These are phyloP conservation scores for Quercus tomentella DNA, from an alignment of 331 rosid genomes.

Conservation along the genomic window DNA sequence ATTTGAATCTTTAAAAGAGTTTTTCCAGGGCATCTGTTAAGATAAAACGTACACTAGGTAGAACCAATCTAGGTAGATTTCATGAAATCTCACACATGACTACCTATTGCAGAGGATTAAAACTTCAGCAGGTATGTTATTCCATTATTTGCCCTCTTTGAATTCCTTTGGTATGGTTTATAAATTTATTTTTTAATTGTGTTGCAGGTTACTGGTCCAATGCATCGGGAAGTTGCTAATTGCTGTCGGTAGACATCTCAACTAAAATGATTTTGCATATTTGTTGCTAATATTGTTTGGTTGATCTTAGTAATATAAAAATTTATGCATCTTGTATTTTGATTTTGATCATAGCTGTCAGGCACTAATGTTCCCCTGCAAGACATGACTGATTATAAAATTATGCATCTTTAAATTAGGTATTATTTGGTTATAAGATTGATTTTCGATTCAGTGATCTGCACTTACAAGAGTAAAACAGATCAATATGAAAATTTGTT, in stretches of 20 bases:
- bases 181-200: background rate
- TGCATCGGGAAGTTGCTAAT: constrained; percentile 99
- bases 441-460: no score
- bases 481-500: no score
- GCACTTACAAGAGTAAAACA: no score
- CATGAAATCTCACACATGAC: background rate
- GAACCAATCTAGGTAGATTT: background rate
- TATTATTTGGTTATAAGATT: no score
- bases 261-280: background rate
- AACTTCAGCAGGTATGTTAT: constrained; percentile 78
- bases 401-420: no score
- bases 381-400: no score
- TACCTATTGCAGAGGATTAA: background rate
- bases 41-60: background rate
- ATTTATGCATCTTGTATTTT: no score
- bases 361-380: no score
- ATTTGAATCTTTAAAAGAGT: background rate
- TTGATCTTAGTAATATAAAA: no score
- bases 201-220: constrained; percentile 92
- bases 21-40: background rate
- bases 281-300: constrained; percentile 21
- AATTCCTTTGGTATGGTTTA: background rate
- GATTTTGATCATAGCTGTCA: no score
- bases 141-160: constrained; percentile 9
- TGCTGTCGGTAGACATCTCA: constrained; percentile 73